Evolutionary conservation across 2,329 filamentous ascomycete genomes (phyloP).

Genomic region (Neocatenulostroma microsporum): DNA sequence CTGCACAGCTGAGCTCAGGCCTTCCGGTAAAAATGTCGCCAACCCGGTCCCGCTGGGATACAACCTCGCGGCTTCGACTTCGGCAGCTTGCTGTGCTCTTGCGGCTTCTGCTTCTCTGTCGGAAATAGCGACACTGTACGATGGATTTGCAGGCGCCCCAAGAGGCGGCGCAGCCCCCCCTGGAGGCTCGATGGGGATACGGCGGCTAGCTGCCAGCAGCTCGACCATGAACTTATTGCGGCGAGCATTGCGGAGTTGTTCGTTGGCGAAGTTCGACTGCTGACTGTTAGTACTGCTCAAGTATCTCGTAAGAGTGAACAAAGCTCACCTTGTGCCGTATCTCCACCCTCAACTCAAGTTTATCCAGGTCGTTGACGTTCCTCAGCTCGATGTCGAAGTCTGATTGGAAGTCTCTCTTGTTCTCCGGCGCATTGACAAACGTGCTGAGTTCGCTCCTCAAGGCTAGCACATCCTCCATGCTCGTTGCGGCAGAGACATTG

Average conservation of each 20-base stretch:
- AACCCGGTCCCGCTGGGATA: constrained; percentile 39
- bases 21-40: constrained; percentile 6
- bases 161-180: constrained; percentile 60
- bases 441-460: constrained; percentile 23
- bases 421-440: constrained; percentile 26
- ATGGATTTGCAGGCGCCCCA: constrained; percentile 56
- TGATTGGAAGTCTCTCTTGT: constrained; percentile 29
- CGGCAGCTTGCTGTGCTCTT: constrained; percentile 4
- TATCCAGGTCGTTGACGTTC: constrained; percentile 24
- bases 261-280: constrained; percentile 49
- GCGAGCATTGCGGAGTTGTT: constrained; percentile 65
- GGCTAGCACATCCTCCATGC: constrained; percentile 26
- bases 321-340: constrained; percentile 25
- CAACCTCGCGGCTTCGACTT: constrained; percentile 50
- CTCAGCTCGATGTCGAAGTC: constrained; percentile 28
- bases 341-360: constrained; percentile 27
- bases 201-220: constrained; percentile 70
- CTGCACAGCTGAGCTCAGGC: constrained; percentile 6
- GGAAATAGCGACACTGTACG: constrained; percentile 66
- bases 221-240: constrained; percentile 95
- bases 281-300: constrained; percentile 7
- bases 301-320: not conserved
- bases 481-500: constrained; percentile 23
- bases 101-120: constrained; percentile 11
- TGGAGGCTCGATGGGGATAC: constrained; percentile 73